Conservation (phyloP, 441 rosid species). For the Mallotus repandus region DNA sequence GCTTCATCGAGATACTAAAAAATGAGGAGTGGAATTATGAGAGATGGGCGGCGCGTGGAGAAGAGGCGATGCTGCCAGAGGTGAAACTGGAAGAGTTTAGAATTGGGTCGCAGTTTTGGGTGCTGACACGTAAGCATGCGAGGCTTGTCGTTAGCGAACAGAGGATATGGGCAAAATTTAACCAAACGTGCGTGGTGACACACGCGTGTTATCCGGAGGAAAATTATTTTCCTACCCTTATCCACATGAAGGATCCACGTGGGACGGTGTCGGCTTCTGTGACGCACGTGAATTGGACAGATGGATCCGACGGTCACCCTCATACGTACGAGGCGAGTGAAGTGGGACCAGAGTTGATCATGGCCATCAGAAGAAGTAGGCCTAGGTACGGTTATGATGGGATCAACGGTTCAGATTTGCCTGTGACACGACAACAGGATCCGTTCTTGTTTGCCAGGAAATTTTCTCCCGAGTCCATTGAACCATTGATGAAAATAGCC, state of each 20-base stretch:
- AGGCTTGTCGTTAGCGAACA: conserved; percentile 51
- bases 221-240: conserved; percentile 70
- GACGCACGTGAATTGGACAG: conserved; percentile 73
- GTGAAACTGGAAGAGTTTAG: conserved; percentile 62
- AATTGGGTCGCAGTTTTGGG: conserved; percentile 92
- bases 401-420: conserved; percentile 46
- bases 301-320: conserved; percentile 61
- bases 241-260: conserved; percentile 58
- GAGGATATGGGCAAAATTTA: conserved; percentile 58
- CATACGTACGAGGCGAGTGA: conserved; percentile 43
- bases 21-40: conserved; percentile 51
- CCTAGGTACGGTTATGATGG: conserved; percentile 59
- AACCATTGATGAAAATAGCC: conserved; percentile 46
- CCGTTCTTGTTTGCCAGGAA: conserved; percentile 70
- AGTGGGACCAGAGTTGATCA: conserved; percentile 51
- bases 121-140: conserved; percentile 63
- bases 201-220: conserved; percentile 70
- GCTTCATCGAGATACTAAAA: conserved; percentile 66
- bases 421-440: conserved; percentile 25
- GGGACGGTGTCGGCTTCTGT: conserved; percentile 57
- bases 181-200: conserved; percentile 42
- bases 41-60: conserved; percentile 81
- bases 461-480: conserved; percentile 42
- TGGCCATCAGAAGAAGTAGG: conserved; percentile 31
- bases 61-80: conserved; percentile 61